Conservation (phyloP, 73 alveolate species). For the Stentor roeselii region DNA sequence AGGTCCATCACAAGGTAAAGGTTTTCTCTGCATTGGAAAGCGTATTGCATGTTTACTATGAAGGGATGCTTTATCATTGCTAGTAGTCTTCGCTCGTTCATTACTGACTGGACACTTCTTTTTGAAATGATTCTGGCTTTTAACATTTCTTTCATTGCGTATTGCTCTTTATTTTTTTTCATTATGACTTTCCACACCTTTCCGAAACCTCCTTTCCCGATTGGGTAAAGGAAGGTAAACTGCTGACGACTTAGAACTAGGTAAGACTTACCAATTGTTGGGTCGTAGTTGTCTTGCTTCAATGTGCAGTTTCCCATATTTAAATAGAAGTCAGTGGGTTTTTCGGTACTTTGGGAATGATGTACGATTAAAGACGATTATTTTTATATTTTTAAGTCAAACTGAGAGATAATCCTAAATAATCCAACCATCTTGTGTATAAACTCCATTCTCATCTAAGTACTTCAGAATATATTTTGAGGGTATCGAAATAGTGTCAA, state of each 20-base stretch:
- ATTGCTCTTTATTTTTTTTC: constrained; percentile 55
- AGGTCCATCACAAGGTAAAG: constrained; percentile 86
- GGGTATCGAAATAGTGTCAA: constrained; percentile 15
- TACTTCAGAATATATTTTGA: background rate
- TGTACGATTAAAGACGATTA: too few species aligned
- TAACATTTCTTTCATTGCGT: constrained; percentile 85
- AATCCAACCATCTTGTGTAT: background rate
- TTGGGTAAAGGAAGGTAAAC: too few species aligned
- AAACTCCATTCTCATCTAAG: background rate
- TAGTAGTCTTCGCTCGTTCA: constrained; percentile 87
- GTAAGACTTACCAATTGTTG: too few species aligned
- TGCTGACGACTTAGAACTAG: too few species aligned
- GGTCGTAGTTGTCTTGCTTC: too few species aligned
- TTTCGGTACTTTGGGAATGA: too few species aligned
- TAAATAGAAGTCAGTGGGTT: too few species aligned
- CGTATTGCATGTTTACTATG: constrained; percentile 86
- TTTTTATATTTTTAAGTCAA: too few species aligned
- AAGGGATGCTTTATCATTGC: constrained; percentile 76
- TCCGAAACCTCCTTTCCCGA: constrained; percentile 78
- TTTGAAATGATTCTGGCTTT: constrained; percentile 75
- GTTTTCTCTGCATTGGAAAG: constrained; percentile 91
- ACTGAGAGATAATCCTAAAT: too few species aligned
- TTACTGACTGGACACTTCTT: constrained; percentile 83
- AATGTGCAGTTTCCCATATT: too few species aligned
- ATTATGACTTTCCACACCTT: constrained; percentile 84